Base-by-base conservation (phyloP, 306 rosid species). In the Lupinus albus region DNA sequence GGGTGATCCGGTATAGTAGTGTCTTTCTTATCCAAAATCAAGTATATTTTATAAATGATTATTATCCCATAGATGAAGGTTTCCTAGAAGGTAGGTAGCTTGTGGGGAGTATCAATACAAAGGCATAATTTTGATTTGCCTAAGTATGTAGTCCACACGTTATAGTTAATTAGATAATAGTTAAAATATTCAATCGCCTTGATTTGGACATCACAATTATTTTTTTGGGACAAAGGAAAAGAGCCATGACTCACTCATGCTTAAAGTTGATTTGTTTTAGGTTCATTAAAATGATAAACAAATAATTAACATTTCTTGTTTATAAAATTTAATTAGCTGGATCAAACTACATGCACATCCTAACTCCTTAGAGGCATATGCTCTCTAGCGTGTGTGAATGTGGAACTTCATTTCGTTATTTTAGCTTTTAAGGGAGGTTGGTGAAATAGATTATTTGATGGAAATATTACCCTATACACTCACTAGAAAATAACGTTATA, bases 41-140 rank as follows among this genome's bases (percentile, higher is more conserved):
- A 49, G 46, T 59, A 74, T 63, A 51, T 64, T 68, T 72, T 70
- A 72, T 25, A 39, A 42, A 49, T 70, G 28, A 52, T 65, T 67
- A 45, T 65, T 67, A 51, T 46, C 16, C 52, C 16, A 54, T 41
- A n/a, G 59, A 21, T 45, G 66, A 53, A 41, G 47, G 64, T 75
- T 78, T 82, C 83, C 73, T 75, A 61, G 83, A 82, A 75, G 67
- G 52, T 82, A 64, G 76, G 76, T 63, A 16, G 41, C 74, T 73
- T 62, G 68, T 64, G 46, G 76, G 41, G 61, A 78, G 38, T 53
- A 36, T 78, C 83, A 25, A 75, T 60, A 80, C 20, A 15, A 17
- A 7, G 36, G 72, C 32, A 70, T 53, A 74, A 71, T 60, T 60
- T 74, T 78, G 62, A 66, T 70, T 33, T 47, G 45, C 17, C 14